phyloP scores from a whole-genome alignment of 306 rosid genomes.

The Spatholobus suberectus region DNA sequence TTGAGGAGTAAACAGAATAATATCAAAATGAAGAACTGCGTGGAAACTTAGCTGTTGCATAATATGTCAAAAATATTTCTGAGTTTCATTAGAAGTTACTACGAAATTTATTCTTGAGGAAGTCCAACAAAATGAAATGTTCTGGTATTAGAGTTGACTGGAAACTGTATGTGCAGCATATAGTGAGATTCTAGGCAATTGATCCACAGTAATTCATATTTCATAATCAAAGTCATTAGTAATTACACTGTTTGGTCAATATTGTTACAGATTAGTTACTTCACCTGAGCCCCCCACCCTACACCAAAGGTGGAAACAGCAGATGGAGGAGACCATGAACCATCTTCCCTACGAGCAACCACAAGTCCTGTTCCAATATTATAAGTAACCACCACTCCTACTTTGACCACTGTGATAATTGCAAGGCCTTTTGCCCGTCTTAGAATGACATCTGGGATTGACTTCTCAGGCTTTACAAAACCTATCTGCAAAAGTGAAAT shows the following conservation, averaged over 20 bases:
- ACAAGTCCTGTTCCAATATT: slow-evolving; percentile 95
- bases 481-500: slow-evolving; percentile 61
- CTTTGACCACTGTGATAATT: slow-evolving; percentile 84
- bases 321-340: slow-evolving; percentile 99
- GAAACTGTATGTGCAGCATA: slow-evolving; percentile 27
- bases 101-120: neutral
- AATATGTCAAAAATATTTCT: slow-evolving; percentile 1
- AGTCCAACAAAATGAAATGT: slow-evolving; percentile 23
- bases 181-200: neutral
- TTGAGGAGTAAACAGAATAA: slow-evolving; percentile 1
- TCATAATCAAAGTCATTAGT: slow-evolving; percentile 5
- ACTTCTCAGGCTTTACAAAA: slow-evolving; percentile 72
- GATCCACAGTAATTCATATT: slow-evolving; percentile 21
- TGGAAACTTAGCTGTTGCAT: slow-evolving; percentile 15
- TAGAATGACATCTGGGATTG: slow-evolving; percentile 85
- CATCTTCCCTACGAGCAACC: slow-evolving; percentile 91
- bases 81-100: neutral
- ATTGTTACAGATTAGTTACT: slow-evolving; percentile 30
- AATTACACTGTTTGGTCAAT: neutral
- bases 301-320: slow-evolving; percentile 85
- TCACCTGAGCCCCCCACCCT: slow-evolving; percentile 99
- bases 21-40: neutral
- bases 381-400: slow-evolving; percentile 88
- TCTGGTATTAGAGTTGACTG: slow-evolving; percentile 8
- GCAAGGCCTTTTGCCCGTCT: slow-evolving; percentile 97